Base-by-base conservation (phyloP, 192 early-diverging fungal species). In the Anaeromyces robustus region DNA sequence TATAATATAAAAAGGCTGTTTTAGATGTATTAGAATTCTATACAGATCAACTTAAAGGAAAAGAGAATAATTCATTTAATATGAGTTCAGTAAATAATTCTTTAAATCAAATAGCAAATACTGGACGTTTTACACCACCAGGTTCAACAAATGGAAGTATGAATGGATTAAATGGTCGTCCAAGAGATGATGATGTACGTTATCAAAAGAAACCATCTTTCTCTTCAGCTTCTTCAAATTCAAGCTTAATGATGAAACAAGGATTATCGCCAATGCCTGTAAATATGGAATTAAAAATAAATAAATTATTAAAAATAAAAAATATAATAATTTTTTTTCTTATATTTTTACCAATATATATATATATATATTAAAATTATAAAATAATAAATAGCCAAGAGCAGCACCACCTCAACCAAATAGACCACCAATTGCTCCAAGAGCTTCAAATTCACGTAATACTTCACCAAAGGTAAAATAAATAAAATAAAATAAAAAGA, bases 301-400 rank as follows among this genome's bases (percentile, higher is more conserved):
- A 22, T 77, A 29, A 79, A 80, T 80, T 29, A 77, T 43, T 29
- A 30, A 77, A 43, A 77, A 80, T 30, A 80, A 7, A 80, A 29
- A 77, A 77, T n/a, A 79, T 26, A 79, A 77, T 39, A 77, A 29
- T n/a, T n/a, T n/a, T n/a, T n/a, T 30, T 32, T 80, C 5, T 30
- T 80, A 80, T 12, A 84, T 78, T 80, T 82, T 82, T 29, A 31
- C 29, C 29, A 80, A 78, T 7, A n/a, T 34, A 34, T 34, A 34
- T 34, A 34, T 34, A 34, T 34, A 34, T 34, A 34, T 34, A 34
- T 34, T 34, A 34, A 7, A 7, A 34, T 34, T 34, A 34, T 34
- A 39, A 39, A 39, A 12, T 14, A 12, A 12, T 39, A 22, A 52
- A 68, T 68, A 68, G 52, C 52, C 52, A n/a, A 68, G 52, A 68